phyloP scores from a whole-genome alignment of 2,329 filamentous ascomycete species.

The Arachnomyces sp. region DNA sequence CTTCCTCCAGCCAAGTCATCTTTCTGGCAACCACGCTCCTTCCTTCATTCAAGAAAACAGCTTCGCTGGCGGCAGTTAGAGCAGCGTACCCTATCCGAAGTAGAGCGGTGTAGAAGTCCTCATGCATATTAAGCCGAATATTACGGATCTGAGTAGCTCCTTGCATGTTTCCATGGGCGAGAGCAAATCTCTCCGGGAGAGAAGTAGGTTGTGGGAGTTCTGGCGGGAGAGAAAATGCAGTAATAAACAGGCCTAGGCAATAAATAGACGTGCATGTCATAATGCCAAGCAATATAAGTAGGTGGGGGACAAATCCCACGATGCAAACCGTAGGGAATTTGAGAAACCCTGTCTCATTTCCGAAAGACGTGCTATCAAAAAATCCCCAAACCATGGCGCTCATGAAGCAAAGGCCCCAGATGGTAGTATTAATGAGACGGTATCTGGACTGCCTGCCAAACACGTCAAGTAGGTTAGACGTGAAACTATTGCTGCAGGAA shows the following conservation, averaged over 20 bases:
- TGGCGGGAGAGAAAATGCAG: slow-evolving; percentile 57
- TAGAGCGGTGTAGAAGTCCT: slow-evolving; percentile 92
- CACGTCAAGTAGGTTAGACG: slow-evolving; percentile 73
- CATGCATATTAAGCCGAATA: slow-evolving; percentile 70
- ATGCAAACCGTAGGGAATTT: slow-evolving; percentile 92
- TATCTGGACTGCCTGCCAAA: slow-evolving; percentile 70
- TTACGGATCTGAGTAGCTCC: slow-evolving; percentile 78
- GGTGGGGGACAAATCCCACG: slow-evolving; percentile 86
- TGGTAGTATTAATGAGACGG: slow-evolving; percentile 74
- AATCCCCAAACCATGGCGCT: slow-evolving; percentile 71
- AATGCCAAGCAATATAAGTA: slow-evolving; percentile 78
- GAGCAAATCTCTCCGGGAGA: slow-evolving; percentile 52
- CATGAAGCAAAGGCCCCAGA: slow-evolving; percentile 92
- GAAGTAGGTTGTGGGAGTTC: slow-evolving; percentile 38
- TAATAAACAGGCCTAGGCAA: slow-evolving; percentile 63
- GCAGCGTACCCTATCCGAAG: slow-evolving; percentile 79
- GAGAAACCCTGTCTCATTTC: slow-evolving; percentile 53
- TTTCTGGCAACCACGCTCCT: slow-evolving; percentile 61
- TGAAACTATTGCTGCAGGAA: slow-evolving; percentile 81
- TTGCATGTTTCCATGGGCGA: slow-evolving; percentile 82
- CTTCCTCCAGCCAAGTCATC: slow-evolving; percentile 87
- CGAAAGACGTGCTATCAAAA: slow-evolving; percentile 34
- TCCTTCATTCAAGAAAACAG: slow-evolving; percentile 91
- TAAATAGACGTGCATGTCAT: slow-evolving; percentile 69
- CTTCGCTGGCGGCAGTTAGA: slow-evolving; percentile 87